Evolutionary conservation across 768 basidiomycete genomes (phyloP), one percentile per base, ranked within the genome.

Genomic region (Imleria badia): DNA sequence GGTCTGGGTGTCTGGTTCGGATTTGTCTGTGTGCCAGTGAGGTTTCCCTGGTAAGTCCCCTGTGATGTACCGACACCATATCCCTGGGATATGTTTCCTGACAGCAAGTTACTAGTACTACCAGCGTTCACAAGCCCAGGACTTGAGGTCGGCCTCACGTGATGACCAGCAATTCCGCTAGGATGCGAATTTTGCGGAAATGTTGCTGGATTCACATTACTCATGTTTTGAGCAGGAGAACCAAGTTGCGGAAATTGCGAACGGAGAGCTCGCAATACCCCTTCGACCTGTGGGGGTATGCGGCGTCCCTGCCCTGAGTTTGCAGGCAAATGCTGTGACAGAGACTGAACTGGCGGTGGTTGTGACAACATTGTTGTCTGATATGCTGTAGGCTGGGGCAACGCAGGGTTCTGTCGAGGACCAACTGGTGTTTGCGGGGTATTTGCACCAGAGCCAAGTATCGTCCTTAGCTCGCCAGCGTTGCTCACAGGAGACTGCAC

Each of bases 231-330:
- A 36, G n/a, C 29, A 30, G 54, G 30, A 15, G 1, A 0, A 23
- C 23, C 23, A 26, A 58, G 58, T 19, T 63, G 61, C 12, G 58
- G 57, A 23, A 59, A 52, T 26, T 66, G 59, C 36, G 14, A 35
- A 34, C 58, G 64, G 31, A 69, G 30, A 12, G 36, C 13, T 29
- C 35, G 57, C 39, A 69, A 63, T 39, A 46, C 55, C 13, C 42
- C 62, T 47, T 65, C 48, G 6, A 65, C 23, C 7, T 51, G 49
- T 9, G 48, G 0, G 2, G 64, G 48, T 7, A 55, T 23, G 19
- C 20, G 30, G 3, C 20, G 36, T 22, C 49, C 29, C 22, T 60
- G 66, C 7, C 45, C 45, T 39, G 44, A 11, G 26, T 45, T 55
- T 26, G 20, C 6, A 6, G 51, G 33, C 2, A 26, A 20, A 22